Conservation (phyloP, 108 stramenopile species). For the Nitzschia sp. region DNA sequence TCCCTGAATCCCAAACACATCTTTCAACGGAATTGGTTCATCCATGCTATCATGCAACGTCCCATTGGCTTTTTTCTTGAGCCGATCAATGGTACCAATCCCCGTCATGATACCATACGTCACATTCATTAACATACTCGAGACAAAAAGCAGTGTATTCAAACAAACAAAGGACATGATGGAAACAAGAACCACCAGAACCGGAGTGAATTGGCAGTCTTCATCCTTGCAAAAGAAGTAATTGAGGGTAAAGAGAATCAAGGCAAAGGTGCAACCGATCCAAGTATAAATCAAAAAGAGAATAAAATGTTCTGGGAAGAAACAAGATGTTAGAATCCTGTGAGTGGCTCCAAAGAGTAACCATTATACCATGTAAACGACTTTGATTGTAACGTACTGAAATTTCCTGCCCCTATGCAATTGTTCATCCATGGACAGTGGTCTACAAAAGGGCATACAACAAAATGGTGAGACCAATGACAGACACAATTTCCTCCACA, state of each 20-base stretch:
- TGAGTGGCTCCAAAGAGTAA: neutral
- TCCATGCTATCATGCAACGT: conserved; percentile 61
- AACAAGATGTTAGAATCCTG: neutral
- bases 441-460: conserved; percentile 19
- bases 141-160: conserved; percentile 71
- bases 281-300: conserved; percentile 78
- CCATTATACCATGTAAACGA: neutral
- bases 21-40: conserved; percentile 65
- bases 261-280: conserved; percentile 62
- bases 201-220: conserved; percentile 55
- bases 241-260: conserved; percentile 64
- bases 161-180: conserved; percentile 64
- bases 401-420: conserved; percentile 88
- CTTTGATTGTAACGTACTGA: conserved; percentile 36
- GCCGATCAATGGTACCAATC: conserved; percentile 84
- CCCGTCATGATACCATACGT: conserved; percentile 84
- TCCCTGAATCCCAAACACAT: conserved; percentile 74
- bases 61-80: conserved; percentile 80
- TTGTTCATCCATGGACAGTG: conserved; percentile 96
- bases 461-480: neutral
- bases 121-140: conserved; percentile 77
- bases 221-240: conserved; percentile 76
- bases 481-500: neutral
- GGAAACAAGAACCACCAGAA: conserved; percentile 63
- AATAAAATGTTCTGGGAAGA: conserved; percentile 61